Base-by-base conservation (phyloP, 345 rosid species). In the Rhodomyrtus tomentosa region DNA sequence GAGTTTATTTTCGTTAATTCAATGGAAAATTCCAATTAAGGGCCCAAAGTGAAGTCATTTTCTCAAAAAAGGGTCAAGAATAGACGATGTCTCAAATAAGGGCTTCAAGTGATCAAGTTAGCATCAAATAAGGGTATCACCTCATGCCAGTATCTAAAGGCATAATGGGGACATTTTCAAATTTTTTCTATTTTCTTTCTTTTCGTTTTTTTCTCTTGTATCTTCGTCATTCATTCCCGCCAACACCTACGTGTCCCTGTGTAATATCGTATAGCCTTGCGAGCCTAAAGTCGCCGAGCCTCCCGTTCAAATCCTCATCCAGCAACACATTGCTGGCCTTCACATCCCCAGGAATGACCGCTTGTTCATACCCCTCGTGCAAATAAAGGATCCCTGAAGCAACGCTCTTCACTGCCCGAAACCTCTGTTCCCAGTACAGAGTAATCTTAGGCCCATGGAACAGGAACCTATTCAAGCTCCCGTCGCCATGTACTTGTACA, bases 261-360 rank as follows among this genome's bases (percentile, higher is more conserved):
- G n/a, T n/a, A n/a, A n/a, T n/a, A 83, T 93, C 98, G 13, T 93
- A 94, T 88, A 96, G 82, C 89, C 95, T 90, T 22, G 99, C 98
- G 14, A 96, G 92, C 27, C 99, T 98, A 48, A 96, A 96, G 89
- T 94, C 99, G 6, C 99, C 98, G 7, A 96, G 92, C 84, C 90
- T 93, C 18, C 95, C 99, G 25, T 92, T 94, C n/a, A 93, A 56
- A 22, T 94, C 98, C 32, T 87, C 85, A 62, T 97, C 98, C 45
- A 97, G 73, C 85, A 97, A 88, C 54, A 97, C 96, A 80, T 97
- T 95, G 53, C 98, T 95, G 1, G 98, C 98, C 87, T 95, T 97
- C 13, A 95, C 90, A 55, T 97, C 98, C 38, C 99, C 88, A 56
- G 95, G 99, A 84, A 97, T 89, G 90, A 97, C 99, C 16, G 92